phyloP scores from a whole-genome alignment of 2,329 filamentous ascomycete species.

The Dactylellina parvicollis region DNA sequence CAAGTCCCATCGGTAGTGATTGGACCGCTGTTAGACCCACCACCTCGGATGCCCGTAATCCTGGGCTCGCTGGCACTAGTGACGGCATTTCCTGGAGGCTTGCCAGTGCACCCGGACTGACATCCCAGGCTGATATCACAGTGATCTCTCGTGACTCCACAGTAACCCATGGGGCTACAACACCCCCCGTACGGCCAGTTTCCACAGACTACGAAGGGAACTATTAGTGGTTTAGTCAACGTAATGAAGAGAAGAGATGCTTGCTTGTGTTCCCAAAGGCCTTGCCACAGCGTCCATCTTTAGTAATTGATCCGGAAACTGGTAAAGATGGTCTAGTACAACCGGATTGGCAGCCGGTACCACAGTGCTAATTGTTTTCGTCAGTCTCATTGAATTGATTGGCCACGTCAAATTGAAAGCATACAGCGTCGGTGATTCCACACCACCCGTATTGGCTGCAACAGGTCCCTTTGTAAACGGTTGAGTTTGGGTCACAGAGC shows the following conservation, averaged over 20 bases:
- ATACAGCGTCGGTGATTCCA: conserved; percentile 61
- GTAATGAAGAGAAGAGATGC: not conserved
- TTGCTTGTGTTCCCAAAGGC: conserved; percentile 57
- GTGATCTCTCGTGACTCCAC: conserved; percentile 44
- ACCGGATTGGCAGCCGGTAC: conserved; percentile 62
- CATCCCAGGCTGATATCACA: conserved; percentile 57
- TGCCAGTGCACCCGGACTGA: conserved; percentile 59
- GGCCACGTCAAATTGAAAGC: not conserved
- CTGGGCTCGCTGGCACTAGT: conserved; percentile 41
- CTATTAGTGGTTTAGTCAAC: not conserved
- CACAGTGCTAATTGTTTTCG: conserved; percentile 57
- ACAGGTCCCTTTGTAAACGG: conserved; percentile 63
- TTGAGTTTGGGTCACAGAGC: conserved; percentile 63
- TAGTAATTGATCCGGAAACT: conserved; percentile 49
- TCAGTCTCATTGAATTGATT: not conserved
- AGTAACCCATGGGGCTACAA: conserved; percentile 57
- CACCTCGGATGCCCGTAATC: conserved; percentile 49
- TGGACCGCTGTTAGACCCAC: conserved; percentile 58
- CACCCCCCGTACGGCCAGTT: conserved; percentile 58
- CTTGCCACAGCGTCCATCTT: conserved; percentile 58
- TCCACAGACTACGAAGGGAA: conserved; percentile 20
- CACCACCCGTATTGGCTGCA: conserved; percentile 63
- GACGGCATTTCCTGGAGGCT: conserved; percentile 20
- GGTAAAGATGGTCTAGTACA: conserved; percentile 58
- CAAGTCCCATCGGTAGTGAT: conserved; percentile 68